Evolutionary conservation across 1,284 basidiomycete genomes (phyloP).

Genomic region (Irpex sp.): DNA sequence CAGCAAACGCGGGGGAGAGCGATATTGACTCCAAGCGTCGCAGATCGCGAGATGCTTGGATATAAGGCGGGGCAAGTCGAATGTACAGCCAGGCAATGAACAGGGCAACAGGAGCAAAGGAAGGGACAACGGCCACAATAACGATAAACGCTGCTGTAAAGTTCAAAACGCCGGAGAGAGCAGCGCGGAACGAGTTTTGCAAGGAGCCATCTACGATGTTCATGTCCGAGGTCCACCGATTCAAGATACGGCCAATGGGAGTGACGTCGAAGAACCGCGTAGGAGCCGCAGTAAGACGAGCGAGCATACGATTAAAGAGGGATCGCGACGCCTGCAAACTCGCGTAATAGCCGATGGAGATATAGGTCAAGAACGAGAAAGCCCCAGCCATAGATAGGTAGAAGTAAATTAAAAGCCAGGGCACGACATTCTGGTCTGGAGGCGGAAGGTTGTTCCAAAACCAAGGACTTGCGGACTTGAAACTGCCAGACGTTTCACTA

Average conservation of each 20-base stretch:
- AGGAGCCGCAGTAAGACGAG: constrained; percentile 52
- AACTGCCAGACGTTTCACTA: constrained; percentile 23
- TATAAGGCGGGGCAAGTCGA: constrained; percentile 63
- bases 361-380: constrained; percentile 46
- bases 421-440: constrained; percentile 51
- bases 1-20: constrained; percentile 65
- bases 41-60: constrained; percentile 65
- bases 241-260: constrained; percentile 69
- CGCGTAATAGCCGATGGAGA: constrained; percentile 61
- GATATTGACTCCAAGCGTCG: constrained; percentile 67
- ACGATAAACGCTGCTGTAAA: constrained; percentile 63
- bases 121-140: constrained; percentile 60
- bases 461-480: constrained; percentile 22
- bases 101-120: constrained; percentile 64
- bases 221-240: constrained; percentile 79
- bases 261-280: constrained; percentile 66
- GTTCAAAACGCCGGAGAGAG: constrained; percentile 51
- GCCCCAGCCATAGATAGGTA: constrained; percentile 55
- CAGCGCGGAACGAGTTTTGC: constrained; percentile 50
- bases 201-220: constrained; percentile 63
- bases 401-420: constrained; percentile 64
- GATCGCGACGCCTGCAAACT: constrained; percentile 59
- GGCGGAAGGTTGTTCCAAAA: constrained; percentile 47
- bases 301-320: constrained; percentile 49
- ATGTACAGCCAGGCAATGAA: constrained; percentile 71